These are phyloP conservation scores for Moricandia moricandioides DNA, from an alignment of 345 rosid genomes.

Conservation along the genomic window DNA sequence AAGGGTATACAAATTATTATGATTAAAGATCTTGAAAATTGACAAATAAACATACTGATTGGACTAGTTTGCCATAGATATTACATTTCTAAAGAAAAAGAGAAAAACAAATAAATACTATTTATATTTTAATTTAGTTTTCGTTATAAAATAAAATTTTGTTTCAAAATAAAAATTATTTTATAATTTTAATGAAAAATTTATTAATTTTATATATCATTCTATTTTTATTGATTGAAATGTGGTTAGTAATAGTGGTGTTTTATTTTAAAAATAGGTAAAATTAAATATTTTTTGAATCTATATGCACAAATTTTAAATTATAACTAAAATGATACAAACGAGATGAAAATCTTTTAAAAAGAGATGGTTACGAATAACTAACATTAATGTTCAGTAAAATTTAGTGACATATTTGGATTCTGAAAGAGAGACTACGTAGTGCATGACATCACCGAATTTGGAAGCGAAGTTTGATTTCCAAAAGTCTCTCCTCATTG, in stretches of 20 bases:
- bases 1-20: not conserved
- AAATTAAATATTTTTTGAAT: too few species aligned
- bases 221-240: too few species aligned
- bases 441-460: constrained; percentile 12
- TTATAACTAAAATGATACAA: too few species aligned
- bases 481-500: not conserved
- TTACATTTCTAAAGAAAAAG: not conserved
- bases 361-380: not conserved
- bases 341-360: not conserved
- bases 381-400: not conserved
- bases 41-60: not conserved
- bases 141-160: too few species aligned
- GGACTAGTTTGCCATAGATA: not conserved
- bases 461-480: not conserved
- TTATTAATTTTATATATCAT: too few species aligned
- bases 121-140: too few species aligned
- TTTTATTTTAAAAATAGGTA: too few species aligned
- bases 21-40: not conserved
- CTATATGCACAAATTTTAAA: too few species aligned
- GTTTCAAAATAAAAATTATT: too few species aligned
- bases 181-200: too few species aligned
- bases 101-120: not conserved
- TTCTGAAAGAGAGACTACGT: constrained; percentile 10
- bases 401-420: not conserved
- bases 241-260: too few species aligned